phyloP scores from a whole-genome alignment of 768 basidiomycete species.

The Trametes cubensis region DNA sequence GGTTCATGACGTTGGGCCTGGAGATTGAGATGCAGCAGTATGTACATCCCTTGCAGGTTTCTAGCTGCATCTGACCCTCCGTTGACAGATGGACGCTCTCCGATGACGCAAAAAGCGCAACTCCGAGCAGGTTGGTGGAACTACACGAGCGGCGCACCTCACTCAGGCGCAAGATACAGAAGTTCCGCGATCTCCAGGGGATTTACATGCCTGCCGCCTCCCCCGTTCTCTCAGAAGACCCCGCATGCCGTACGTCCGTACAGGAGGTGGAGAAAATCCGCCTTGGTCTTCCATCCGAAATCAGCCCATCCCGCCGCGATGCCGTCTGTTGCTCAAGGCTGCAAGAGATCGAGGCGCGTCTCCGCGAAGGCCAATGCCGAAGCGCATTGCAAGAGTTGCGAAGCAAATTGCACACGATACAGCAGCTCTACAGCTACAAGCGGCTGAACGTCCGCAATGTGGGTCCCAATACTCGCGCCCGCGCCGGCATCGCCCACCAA shows the following conservation, averaged over 20 bases:
- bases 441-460: background rate
- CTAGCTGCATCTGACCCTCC: too few species aligned
- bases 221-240: background rate
- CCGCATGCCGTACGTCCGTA: background rate
- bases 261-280: background rate
- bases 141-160: slow-evolving; percentile 5
- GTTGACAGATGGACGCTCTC: too few species aligned
- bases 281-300: slow-evolving; percentile 9
- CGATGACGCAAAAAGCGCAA: too few species aligned
- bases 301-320: too few species aligned
- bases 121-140: background rate
- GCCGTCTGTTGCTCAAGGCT: background rate
- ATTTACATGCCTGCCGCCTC: slow-evolving; percentile 25
- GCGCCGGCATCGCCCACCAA: background rate
- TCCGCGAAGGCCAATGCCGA: slow-evolving; percentile 4
- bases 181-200: slow-evolving; percentile 11
- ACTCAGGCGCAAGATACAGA: slow-evolving; percentile 9
- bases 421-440: slow-evolving; percentile 4
- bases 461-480: slow-evolving; percentile 5
- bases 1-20: background rate
- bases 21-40: background rate
- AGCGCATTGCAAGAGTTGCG: slow-evolving; percentile 11
- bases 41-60: too few species aligned
- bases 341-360: background rate
- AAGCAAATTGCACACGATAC: background rate